Percentiles rank a stretch among this genome's conserved stretches.
phyloP scores from a whole-genome alignment of 225 moss, liverwort and hornwort genomes.

The Thuidium tamariscinum region DNA sequence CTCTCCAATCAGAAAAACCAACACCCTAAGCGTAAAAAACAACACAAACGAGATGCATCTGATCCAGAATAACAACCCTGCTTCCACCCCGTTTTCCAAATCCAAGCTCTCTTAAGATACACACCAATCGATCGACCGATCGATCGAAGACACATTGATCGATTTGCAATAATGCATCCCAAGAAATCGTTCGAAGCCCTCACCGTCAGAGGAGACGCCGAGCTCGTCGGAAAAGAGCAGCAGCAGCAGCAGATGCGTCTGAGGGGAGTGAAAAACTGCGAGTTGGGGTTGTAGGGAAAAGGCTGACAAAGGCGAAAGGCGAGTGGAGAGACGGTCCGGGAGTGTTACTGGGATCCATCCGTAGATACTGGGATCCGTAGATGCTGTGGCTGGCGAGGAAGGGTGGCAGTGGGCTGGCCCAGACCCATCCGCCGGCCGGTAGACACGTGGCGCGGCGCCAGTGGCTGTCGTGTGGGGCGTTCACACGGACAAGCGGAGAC shows the following conservation, averaged over 20 bases:
- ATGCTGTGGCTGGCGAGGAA: not conserved
- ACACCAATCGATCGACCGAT: not conserved
- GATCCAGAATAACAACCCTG: not conserved
- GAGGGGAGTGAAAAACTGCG: not conserved
- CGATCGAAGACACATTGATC: not conserved
- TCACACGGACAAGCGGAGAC: not conserved
- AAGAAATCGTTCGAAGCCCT: not conserved
- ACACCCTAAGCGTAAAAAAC: not conserved
- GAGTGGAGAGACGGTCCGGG: not conserved
- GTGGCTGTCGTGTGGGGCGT: not conserved
- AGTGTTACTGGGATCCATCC: not conserved
- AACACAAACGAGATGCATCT: not conserved
- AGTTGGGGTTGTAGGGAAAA: not conserved
- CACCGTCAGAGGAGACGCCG: not conserved
- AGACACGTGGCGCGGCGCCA: not conserved
- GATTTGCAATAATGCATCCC: not conserved
- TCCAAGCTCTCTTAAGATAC: not conserved
- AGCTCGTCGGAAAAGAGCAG: not conserved
- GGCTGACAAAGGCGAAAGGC: not conserved
- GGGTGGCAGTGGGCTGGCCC: not conserved
- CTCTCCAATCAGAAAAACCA: not conserved
- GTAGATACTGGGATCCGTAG: not conserved
- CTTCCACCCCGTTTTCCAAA: not conserved
- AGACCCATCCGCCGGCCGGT: not conserved
- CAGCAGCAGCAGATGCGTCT: not conserved